Conservation (phyloP, 805 yeast species). For the Myxozyma vanderwaltii region DNA sequence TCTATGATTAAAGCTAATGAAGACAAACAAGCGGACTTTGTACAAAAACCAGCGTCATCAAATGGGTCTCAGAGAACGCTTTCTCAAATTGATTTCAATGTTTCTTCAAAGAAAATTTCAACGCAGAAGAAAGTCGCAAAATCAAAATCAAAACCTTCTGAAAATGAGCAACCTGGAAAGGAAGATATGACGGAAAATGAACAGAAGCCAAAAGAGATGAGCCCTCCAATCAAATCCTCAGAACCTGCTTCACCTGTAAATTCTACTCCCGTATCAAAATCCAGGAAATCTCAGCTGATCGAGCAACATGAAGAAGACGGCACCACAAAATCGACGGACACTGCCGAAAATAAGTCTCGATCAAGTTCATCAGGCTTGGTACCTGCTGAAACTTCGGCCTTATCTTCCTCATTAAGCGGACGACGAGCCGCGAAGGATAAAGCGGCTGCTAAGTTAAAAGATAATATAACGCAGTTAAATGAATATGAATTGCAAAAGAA, state of each 20-base stretch:
- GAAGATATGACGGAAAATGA: neutral
- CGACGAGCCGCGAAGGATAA: conserved; percentile 57
- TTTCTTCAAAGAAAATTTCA: neutral
- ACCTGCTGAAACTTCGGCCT: neutral
- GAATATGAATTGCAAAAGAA: conserved; percentile 59
- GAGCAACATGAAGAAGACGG: neutral
- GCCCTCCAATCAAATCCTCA: too few species aligned
- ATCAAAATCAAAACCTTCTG: neutral
- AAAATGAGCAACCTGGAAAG: neutral
- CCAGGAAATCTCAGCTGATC: too few species aligned
- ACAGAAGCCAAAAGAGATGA: neutral
- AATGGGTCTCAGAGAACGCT: conserved; percentile 14
- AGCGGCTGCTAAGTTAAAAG: conserved; percentile 67
- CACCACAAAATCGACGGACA: neutral
- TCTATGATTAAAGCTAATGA: conserved; percentile 10
- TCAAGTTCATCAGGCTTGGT: neutral
- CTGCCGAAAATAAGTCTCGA: neutral
- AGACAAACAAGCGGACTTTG: conserved; percentile 12
- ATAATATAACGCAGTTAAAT: conserved; percentile 68
- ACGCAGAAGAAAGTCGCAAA: neutral
- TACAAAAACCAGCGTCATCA: neutral
- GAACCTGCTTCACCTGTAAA: too few species aligned
- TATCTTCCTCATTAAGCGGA: neutral
- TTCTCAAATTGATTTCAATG: conserved; percentile 30
- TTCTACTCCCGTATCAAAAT: too few species aligned